Conservation (phyloP, 176 grass and related monocot genomes). For the Rhynchospora tenuis region DNA sequence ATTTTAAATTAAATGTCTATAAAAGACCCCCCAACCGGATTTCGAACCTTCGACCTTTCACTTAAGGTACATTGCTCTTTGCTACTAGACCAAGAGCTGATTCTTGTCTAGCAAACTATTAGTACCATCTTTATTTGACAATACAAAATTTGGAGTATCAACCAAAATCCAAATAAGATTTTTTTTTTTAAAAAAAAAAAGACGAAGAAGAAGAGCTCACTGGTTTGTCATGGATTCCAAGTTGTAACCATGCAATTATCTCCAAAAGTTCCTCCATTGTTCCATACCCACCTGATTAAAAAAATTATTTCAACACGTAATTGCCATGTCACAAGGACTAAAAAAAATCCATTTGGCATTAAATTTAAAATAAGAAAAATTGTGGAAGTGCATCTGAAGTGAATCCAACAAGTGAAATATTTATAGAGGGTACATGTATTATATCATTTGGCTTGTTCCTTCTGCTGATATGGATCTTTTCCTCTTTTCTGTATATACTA, state of each 20-base stretch:
- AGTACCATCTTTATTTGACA: not conserved
- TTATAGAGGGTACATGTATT: not conserved
- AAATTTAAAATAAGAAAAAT: not conserved
- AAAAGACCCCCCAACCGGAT: no score
- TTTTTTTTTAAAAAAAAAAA: no score
- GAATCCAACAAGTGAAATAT: not conserved
- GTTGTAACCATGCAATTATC: slow-evolving; percentile 89
- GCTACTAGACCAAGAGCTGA: no score
- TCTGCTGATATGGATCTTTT: not conserved
- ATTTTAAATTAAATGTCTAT: no score
- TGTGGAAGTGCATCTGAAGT: not conserved
- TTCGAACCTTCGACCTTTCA: no score
- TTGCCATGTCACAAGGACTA: not conserved
- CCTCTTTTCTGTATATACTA: not conserved
- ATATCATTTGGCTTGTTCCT: not conserved
- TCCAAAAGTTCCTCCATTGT: slow-evolving; percentile 95
- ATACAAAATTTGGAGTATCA: not conserved
- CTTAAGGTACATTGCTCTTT: no score
- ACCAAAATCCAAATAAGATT: not conserved
- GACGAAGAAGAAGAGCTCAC: slow-evolving; percentile 54
- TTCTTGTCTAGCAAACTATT: no score
- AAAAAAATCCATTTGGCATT: not conserved
- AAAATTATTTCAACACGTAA: not conserved
- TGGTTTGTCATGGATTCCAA: slow-evolving; percentile 94
- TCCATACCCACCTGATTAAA: slow-evolving; percentile 71